These are phyloP conservation scores for Citrullus amarus DNA, from an alignment of 306 rosid genomes.

Conservation along the genomic window DNA sequence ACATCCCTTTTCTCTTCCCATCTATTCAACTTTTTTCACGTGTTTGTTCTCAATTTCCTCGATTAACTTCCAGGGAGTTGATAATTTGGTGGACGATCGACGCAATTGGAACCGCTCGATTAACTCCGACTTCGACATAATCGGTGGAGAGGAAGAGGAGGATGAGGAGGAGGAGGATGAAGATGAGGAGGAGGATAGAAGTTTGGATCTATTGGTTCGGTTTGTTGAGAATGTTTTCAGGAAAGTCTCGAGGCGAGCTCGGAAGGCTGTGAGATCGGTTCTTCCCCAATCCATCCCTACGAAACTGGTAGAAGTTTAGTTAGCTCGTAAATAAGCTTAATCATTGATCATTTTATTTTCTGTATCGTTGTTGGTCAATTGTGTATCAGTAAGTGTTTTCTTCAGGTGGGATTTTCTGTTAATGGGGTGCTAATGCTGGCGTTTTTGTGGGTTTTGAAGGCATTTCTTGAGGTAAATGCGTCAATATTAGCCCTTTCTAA, in stretches of 20 bases:
- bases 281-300: constrained; percentile 54
- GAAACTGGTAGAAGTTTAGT: constrained; percentile 32
- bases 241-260: constrained; percentile 51
- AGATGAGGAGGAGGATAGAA: constrained; percentile 52
- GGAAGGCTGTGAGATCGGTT: constrained; percentile 61
- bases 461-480: constrained; percentile 57
- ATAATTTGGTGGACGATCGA: constrained; percentile 26
- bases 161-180: constrained; percentile 31
- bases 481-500: not conserved
- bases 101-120: constrained; percentile 43
- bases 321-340: not conserved
- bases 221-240: constrained; percentile 56
- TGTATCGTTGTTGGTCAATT: not conserved
- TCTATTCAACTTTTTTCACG: not conserved
- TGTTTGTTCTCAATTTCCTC: not conserved
- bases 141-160: constrained; percentile 20
- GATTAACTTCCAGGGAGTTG: constrained; percentile 30
- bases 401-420: constrained; percentile 57
- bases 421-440: constrained; percentile 56
- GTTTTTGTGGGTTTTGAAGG: constrained; percentile 61
- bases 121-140: constrained; percentile 14
- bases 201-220: constrained; percentile 53
- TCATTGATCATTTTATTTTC: not conserved
- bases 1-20: not conserved
- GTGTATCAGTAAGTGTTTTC: not conserved